Evolutionary conservation across 352 stramenopile species (phyloP).

Genomic region (Phytophthora kernoviae): DNA sequence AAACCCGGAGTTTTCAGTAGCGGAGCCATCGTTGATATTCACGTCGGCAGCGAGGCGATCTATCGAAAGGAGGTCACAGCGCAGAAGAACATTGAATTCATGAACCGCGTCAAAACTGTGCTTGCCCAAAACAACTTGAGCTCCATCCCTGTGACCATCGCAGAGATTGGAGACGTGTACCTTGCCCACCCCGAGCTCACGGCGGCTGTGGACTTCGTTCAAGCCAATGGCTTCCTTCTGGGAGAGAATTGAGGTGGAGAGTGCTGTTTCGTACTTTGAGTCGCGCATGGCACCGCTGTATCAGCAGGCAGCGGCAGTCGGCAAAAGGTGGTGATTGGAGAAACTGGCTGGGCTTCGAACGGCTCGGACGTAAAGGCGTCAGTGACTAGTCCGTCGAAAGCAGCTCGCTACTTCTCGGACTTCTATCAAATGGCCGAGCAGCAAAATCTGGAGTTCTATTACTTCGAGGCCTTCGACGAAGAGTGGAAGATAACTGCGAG

Average conservation of each 20-base stretch:
- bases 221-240: constrained; percentile 74
- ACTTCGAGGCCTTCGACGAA: constrained; percentile 73
- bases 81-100: constrained; percentile 41
- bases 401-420: constrained; percentile 60
- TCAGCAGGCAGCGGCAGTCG: constrained; percentile 20
- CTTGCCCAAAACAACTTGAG: constrained; percentile 18
- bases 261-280: constrained; percentile 46
- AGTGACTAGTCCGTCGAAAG: constrained; percentile 43
- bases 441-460: constrained; percentile 65
- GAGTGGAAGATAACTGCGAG: constrained; percentile 52
- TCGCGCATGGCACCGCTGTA: constrained; percentile 47
- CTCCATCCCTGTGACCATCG: constrained; percentile 58
- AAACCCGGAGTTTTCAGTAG: constrained; percentile 18
- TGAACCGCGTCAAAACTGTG: constrained; percentile 49
- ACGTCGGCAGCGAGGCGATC: constrained; percentile 73
- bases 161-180: constrained; percentile 72
- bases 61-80: constrained; percentile 67
- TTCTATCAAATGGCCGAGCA: constrained; percentile 51
- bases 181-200: constrained; percentile 50
- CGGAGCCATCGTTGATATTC: constrained; percentile 52
- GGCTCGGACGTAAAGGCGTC: constrained; percentile 45
- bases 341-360: constrained; percentile 68
- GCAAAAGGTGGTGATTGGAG: constrained; percentile 65
- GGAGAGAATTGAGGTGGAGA: constrained; percentile 47
- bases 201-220: constrained; percentile 57